Evolutionary conservation across 1,139 yeast genomes (phyloP), one percentile per base, ranked within the genome.

Genomic region (Taphrina betulina): DNA sequence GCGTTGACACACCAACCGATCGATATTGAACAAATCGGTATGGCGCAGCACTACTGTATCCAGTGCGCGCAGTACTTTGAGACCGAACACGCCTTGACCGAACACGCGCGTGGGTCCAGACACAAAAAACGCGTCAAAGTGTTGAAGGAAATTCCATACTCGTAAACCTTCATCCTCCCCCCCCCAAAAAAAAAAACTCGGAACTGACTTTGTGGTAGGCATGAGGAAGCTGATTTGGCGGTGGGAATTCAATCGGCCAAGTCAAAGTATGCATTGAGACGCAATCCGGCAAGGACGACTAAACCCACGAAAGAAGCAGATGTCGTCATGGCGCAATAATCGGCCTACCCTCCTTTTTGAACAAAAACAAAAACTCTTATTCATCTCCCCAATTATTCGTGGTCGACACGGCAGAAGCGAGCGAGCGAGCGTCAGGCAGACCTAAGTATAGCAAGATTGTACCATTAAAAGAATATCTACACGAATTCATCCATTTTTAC

Each of bases 31-130:
- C 84, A 84, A 68, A 92, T 96, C 0, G 98, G 98, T 2, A 73
- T 92, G 63, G 98, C 96, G 16, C 97, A 92, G 71, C 85, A 81
- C 71, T 92, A 88, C 70, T 92, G 97, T 71, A 78, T 92, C 58
- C 95, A 89, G 63, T 92, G 98, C 75, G 95, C 95, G 54, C 86
- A 84, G 70, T 88, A 92, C 70, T 88, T 81, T 67, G 96, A 90
- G 67, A 83, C 83, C 60, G 90, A 85, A 57, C 69, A 72, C 40
- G 85, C 95, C 12, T 75, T 86, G 60, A 81, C 80, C 62, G 98
- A 71, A 77, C 65, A 62, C 22, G 34, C 19, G 23, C 51, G 24
- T 17, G 46, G 46, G 8, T 35, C 50, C 3, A 45, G 26, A 40
- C 46, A 41, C 41, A 41, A 40, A 33, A 37, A 28, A 14, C 40